Conservation (phyloP, 176 grass and related monocot genomes). For the Themeda triandra region DNA sequence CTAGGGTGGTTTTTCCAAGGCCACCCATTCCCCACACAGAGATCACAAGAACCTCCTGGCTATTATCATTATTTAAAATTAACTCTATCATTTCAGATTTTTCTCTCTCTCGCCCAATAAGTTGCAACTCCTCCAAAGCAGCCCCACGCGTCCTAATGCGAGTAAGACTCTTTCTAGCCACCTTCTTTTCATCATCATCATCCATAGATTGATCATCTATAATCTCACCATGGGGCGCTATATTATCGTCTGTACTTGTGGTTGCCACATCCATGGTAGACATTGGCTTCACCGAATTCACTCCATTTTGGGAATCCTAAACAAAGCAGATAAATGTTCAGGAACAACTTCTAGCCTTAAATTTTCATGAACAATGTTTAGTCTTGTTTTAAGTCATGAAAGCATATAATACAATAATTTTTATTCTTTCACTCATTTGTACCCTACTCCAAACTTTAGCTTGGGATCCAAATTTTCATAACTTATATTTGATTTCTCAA, state of each 20-base stretch:
- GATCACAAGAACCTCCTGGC: background rate
- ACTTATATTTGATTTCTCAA: no score
- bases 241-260: background rate
- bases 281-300: background rate
- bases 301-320: background rate
- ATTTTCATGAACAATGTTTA: background rate
- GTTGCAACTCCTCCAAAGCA: background rate
- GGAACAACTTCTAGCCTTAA: background rate
- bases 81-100: background rate
- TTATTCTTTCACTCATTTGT: background rate
- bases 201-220: no score
- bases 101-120: conserved; percentile 1
- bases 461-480: no score
- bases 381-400: background rate
- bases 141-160: background rate
- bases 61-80: background rate
- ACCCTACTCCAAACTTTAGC: no score
- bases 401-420: background rate
- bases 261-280: background rate
- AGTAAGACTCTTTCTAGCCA: background rate
- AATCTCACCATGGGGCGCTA: no score
- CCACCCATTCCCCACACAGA: conserved; percentile 29
- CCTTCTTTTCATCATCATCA: no score
- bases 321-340: background rate
- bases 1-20: conserved; percentile 29